Evolutionary conservation across 2,329 filamentous ascomycete genomes (phyloP).

Genomic region (Pestalotiopsis sp.): DNA sequence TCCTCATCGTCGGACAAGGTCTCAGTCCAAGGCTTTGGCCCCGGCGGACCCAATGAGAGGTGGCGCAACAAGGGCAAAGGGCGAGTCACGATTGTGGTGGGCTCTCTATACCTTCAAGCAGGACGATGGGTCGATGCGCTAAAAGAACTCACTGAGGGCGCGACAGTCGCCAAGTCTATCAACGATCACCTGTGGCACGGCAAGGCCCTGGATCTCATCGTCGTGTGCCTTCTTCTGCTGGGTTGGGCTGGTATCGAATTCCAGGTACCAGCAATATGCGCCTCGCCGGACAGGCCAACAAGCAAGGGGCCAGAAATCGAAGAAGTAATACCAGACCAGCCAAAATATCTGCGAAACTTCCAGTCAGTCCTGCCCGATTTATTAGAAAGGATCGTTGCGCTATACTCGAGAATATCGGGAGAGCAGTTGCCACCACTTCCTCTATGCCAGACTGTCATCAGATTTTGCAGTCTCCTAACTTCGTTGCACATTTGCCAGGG

Average conservation of each 20-base stretch:
- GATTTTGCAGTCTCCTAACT: slow-evolving; percentile 72
- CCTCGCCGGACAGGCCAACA: slow-evolving; percentile 49
- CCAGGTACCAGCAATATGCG: slow-evolving; percentile 65
- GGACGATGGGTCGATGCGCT: slow-evolving; percentile 90
- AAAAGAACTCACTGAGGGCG: slow-evolving; percentile 80
- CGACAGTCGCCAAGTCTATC: slow-evolving; percentile 72
- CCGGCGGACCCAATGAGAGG: slow-evolving; percentile 73
- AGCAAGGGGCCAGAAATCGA: slow-evolving; percentile 37
- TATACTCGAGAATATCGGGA: slow-evolving; percentile 72
- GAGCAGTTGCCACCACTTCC: slow-evolving; percentile 74
- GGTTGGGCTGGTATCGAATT: slow-evolving; percentile 87
- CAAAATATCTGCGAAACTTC: slow-evolving; percentile 57
- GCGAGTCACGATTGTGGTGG: slow-evolving; percentile 77
- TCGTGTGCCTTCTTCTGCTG: slow-evolving; percentile 81
- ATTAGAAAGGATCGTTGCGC: slow-evolving; percentile 71
- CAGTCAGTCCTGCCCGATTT: slow-evolving; percentile 71
- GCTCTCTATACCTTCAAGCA: slow-evolving; percentile 83
- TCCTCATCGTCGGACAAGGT: slow-evolving; percentile 59
- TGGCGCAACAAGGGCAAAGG: slow-evolving; percentile 81
- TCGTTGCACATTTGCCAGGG: slow-evolving; percentile 69
- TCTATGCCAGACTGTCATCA: slow-evolving; percentile 72
- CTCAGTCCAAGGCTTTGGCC: slow-evolving; percentile 72
- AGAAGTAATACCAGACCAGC: slow-evolving; percentile 49
- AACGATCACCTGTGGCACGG: slow-evolving; percentile 98
- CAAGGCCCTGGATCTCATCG: slow-evolving; percentile 87